Evolutionary conservation across 108 stramenopile genomes (phyloP), one percentile per base, ranked within the genome.

Genomic region (Conticribra guillardii): DNA sequence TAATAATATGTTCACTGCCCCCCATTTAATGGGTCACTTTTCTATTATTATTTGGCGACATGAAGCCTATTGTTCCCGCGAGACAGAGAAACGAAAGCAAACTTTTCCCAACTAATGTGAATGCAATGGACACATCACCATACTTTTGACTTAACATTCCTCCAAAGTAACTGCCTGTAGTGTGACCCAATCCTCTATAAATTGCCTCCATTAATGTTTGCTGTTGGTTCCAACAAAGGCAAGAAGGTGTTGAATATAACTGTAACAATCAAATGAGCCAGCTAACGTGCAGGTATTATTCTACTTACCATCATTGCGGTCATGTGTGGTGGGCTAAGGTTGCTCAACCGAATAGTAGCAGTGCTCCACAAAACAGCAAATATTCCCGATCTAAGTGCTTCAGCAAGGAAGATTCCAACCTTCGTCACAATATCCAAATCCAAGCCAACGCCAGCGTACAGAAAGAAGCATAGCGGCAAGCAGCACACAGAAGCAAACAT

Each of bases 161-260:
- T 24, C 76, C 76, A 21, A 77, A 41, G 41, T 68, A 77, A 49
- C 61, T 62, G 15, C 76, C 76, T 14, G 58, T 63, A 21, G 69
- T 70, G 50, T 69, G 68, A 5, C 76, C 76, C 22, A 77, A 54
- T 9, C 76, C 76, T 32, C 64, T 44, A 28, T 77, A 77, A 17
- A 54, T 64, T 21, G 57, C 61, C n/a, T 77, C 76, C 76, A 77
- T 77, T 30, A 70, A 55, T 31, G 76, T 55, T 65, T 77, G 76
- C 50, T 41, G 11, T 41, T 5, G n/a, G n/a, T n/a, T n/a, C n/a
- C n/a, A n/a, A n/a, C n/a, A n/a, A n/a, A n/a, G n/a, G n/a, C n/a
- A n/a, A n/a, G n/a, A n/a, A n/a, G n/a, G n/a, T n/a, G n/a, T n/a
- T n/a, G n/a, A n/a, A n/a, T n/a, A n/a, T n/a, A n/a, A n/a, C n/a